These are phyloP conservation scores for Cladosporium sp. DNA, from an alignment of 2,329 filamentous ascomycete genomes.

Conservation along the genomic window DNA sequence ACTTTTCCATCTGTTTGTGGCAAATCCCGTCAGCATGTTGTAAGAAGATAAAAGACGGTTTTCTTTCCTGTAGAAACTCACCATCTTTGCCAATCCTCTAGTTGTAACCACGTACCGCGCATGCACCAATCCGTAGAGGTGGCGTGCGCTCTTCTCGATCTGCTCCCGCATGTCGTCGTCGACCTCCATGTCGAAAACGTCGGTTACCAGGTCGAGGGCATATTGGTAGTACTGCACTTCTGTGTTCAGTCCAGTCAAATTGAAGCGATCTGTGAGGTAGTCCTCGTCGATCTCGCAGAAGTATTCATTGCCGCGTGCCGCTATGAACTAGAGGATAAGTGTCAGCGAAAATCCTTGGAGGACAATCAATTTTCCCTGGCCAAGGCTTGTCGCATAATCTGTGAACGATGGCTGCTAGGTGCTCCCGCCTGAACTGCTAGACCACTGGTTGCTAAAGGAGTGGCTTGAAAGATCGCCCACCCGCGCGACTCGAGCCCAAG, in stretches of 20 bases:
- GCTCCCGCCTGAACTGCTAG: neutral
- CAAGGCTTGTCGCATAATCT: too few species aligned
- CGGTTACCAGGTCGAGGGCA: constrained; percentile 92
- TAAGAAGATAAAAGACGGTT: neutral
- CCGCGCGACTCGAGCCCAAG: too few species aligned
- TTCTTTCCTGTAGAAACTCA: constrained; percentile 43
- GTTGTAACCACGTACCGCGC: constrained; percentile 97
- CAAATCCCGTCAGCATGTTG: constrained; percentile 13
- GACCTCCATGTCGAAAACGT: constrained; percentile 97
- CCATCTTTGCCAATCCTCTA: constrained; percentile 91
- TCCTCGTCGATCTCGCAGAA: constrained; percentile 99
- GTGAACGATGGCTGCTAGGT: too few species aligned
- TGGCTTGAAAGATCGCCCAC: neutral
- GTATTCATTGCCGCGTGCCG: constrained; percentile 95
- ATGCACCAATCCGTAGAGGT: constrained; percentile 93
- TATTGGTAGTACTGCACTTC: constrained; percentile 99
- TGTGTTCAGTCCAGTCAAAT: constrained; percentile 91
- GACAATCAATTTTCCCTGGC: too few species aligned
- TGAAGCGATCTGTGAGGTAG: constrained; percentile 96
- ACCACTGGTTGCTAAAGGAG: too few species aligned
- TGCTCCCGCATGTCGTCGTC: constrained; percentile 98
- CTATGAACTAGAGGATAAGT: constrained; percentile 71
- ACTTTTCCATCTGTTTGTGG: constrained; percentile 78
- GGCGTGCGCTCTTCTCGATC: constrained; percentile 93
- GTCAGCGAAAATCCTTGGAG: neutral